Percentiles rank a stretch among this genome's conserved stretches.
Conservation (phyloP, 1,139 yeast genomes). For the Zygosaccharomyces pseudobailii region DNA sequence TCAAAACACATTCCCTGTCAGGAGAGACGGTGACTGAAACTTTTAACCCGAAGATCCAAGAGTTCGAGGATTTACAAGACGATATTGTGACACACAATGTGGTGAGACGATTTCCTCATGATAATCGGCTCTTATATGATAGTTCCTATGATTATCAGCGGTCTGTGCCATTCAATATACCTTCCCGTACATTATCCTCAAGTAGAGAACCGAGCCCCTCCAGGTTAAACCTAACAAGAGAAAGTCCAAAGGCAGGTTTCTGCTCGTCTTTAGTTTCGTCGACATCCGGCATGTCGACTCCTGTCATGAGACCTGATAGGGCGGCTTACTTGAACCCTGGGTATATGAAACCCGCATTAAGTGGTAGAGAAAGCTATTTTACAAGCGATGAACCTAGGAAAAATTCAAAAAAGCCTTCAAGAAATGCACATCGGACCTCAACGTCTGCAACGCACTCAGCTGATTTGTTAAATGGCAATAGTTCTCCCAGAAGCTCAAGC, state of each 20-base stretch:
- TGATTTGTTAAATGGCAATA: neutral
- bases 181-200: conserved; percentile 1
- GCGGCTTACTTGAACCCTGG: conserved; percentile 4
- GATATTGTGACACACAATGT: conserved; percentile 11
- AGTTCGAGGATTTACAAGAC: conserved; percentile 22
- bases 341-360: neutral
- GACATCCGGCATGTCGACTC: conserved; percentile 8
- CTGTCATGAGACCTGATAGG: conserved; percentile 6
- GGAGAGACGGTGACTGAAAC: conserved; percentile 26
- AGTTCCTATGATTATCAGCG: conserved; percentile 3
- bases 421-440: conserved; percentile 1
- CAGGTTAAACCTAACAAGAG: conserved; percentile 3
- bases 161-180: neutral
- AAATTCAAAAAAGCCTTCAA: conserved; percentile 10
- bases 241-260: conserved; percentile 7
- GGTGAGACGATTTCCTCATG: conserved; percentile 6
- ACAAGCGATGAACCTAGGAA: conserved; percentile 1
- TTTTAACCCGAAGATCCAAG: conserved; percentile 19
- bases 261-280: conserved; percentile 9
- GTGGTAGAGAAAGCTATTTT: conserved; percentile 2
- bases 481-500: conserved; percentile 7
- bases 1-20: conserved; percentile 26
- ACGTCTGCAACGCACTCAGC: neutral
- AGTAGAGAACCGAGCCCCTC: conserved; percentile 4
- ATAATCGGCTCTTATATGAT: neutral